Percentiles rank a stretch among this genome's conserved stretches.
Conservation (phyloP, 768 basidiomycete genomes). For the Suillus spraguei region DNA sequence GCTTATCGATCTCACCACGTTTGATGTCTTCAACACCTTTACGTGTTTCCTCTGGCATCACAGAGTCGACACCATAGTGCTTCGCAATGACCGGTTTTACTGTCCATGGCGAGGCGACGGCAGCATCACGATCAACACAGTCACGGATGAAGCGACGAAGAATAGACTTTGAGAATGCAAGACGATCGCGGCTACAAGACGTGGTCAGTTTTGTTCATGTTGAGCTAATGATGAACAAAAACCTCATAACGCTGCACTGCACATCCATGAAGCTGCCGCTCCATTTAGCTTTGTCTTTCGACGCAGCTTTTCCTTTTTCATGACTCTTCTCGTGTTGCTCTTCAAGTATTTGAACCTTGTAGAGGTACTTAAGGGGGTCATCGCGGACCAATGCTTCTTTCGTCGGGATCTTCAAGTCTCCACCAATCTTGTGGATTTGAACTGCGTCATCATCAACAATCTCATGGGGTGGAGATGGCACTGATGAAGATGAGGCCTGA, state of each 20-base stretch:
- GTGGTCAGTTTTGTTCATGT: slow-evolving; percentile 8
- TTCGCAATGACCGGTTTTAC: slow-evolving; percentile 86
- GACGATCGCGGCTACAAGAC: slow-evolving; percentile 79
- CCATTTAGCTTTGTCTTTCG: slow-evolving; percentile 64
- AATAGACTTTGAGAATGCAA: slow-evolving; percentile 96
- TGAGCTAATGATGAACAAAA: slow-evolving; percentile 24
- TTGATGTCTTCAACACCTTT: slow-evolving; percentile 79
- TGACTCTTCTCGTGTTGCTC: slow-evolving; percentile 70
- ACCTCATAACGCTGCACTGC: slow-evolving; percentile 81
- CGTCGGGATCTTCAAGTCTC: slow-evolving; percentile 73
- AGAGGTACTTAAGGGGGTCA: slow-evolving; percentile 81
- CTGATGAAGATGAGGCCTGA: slow-evolving; percentile 43
- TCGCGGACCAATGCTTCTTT: slow-evolving; percentile 75
- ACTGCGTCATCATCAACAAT: slow-evolving; percentile 51
- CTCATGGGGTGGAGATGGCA: slow-evolving; percentile 45
- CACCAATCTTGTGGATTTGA: slow-evolving; percentile 68
- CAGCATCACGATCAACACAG: slow-evolving; percentile 89
- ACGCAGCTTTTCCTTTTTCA: slow-evolving; percentile 56
- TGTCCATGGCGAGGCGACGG: slow-evolving; percentile 94
- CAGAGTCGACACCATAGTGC: slow-evolving; percentile 80
- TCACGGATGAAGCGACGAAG: slow-evolving; percentile 95
- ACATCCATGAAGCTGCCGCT: slow-evolving; percentile 85
- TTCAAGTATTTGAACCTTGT: slow-evolving; percentile 86
- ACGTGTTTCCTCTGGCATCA: slow-evolving; percentile 86
- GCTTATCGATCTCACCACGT: slow-evolving; percentile 89